Conservation (phyloP, 2,329 filamentous ascomycete genomes). For the Ceratocystis colombiana region DNA sequence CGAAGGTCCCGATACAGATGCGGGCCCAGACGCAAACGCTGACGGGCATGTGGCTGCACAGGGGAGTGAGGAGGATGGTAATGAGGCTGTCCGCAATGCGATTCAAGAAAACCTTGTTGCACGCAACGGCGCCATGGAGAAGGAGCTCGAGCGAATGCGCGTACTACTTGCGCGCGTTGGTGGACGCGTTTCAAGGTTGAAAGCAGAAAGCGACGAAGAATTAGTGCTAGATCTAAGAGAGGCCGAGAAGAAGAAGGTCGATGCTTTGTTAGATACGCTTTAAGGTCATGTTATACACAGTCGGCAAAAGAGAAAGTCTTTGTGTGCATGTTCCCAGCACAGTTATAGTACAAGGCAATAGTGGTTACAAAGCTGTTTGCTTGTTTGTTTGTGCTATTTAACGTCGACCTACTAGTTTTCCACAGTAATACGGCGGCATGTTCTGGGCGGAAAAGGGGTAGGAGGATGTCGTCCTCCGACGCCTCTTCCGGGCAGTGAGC, state of each 20-base stretch:
- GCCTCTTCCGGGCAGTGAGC: no score
- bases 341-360: neutral
- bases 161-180: slow-evolving; percentile 51
- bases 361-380: no score
- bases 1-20: slow-evolving; percentile 15
- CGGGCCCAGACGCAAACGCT: slow-evolving; percentile 20
- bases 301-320: neutral
- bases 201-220: slow-evolving; percentile 23
- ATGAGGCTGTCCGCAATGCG: slow-evolving; percentile 31
- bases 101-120: slow-evolving; percentile 59
- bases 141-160: slow-evolving; percentile 57
- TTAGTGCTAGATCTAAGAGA: slow-evolving; percentile 9
- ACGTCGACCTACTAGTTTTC: no score
- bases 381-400: no score
- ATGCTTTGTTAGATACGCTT: slow-evolving; percentile 20
- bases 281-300: neutral
- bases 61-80: neutral
- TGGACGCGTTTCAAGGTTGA: slow-evolving; percentile 40
- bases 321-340: neutral
- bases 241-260: slow-evolving; percentile 18
- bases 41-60: neutral
- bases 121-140: slow-evolving; percentile 53
- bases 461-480: no score
- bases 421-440: no score
- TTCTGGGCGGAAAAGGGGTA: no score